Evolutionary conservation across 805 yeast genomes (phyloP).

Genomic region (Starmera caribaea): DNA sequence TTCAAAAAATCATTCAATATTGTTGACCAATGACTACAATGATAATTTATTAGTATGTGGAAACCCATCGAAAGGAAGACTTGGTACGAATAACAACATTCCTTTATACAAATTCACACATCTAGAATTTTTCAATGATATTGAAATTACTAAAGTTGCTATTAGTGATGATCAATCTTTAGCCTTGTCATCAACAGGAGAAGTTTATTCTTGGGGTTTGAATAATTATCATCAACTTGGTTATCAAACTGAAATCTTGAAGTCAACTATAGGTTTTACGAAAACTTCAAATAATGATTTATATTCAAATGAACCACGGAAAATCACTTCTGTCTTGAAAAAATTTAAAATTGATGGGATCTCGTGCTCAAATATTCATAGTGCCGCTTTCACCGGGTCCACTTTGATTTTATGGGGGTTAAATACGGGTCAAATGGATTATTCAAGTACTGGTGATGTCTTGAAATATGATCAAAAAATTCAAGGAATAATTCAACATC

Average conservation of each 20-base stretch:
- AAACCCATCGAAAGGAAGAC: conserved; percentile 57
- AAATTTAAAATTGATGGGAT: conserved; percentile 16
- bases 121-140: conserved; percentile 28
- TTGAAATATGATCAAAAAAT: conserved; percentile 18
- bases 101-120: conserved; percentile 35
- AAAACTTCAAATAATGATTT: conserved; percentile 5
- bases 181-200: conserved; percentile 40
- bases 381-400: conserved; percentile 44
- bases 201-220: conserved; percentile 74
- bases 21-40: conserved; percentile 38
- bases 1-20: conserved; percentile 57
- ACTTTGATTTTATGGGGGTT: conserved; percentile 65
- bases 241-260: conserved; percentile 23
- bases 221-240: conserved; percentile 66
- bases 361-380: conserved; percentile 59
- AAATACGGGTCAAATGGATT: conserved; percentile 76
- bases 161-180: conserved; percentile 63
- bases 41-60: conserved; percentile 56
- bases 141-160: conserved; percentile 28
- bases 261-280: conserved; percentile 8
- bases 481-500: conserved; percentile 31
- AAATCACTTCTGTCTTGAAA: conserved; percentile 17
- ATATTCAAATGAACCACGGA: conserved; percentile 19
- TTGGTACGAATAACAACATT: conserved; percentile 42
- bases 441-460: conserved; percentile 23